Evolutionary conservation across 371 early-diverging fungal species (phyloP), one percentile per base, ranked within the genome.

Genomic region (Mycotypha africana): DNA sequence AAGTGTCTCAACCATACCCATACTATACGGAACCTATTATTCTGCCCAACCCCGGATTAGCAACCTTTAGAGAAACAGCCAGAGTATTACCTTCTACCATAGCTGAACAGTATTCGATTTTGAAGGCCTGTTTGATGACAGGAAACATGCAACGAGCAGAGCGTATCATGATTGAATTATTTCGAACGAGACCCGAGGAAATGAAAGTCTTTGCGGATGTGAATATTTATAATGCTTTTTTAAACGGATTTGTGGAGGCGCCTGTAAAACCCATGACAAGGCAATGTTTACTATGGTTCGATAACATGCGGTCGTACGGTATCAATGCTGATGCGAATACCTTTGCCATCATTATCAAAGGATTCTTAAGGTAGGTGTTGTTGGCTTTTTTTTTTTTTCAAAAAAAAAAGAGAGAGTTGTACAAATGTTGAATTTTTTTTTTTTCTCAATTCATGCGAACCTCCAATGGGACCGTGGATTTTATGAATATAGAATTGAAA

Each of bases 91-190:
- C 74, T 15, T 59, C 67, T 1, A 42, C 30, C 19, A 42, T 74
- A 6, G 61, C 74, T 8, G 74, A 74, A 38, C 71, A 70, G 37
- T 74, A 70, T 55, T 68, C 74, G 19, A 57, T 74, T 17, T 47
- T 93, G 59, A 79, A 86, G 42, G 93, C 92, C 1, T 89, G 87
- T 47, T 60, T 96, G 32, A 57, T 76, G 26, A 73, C 83, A 0
- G 90, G 91, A 2, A 68, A 84, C 45, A 67, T 88, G 51, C 81
- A 75, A 30, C 76, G 91, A 6, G 97, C 95, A 16, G 84, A 88
- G 45, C 67, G 79, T 17, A 76, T 92, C 30, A 81, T 93, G 62
- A 49, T 63, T n/a, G 76, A 83, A 21, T 60, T 89, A 21, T 78
- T 80, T 58, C 74, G 73, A 41, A 70, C 62, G 49, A 71, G 84